Evolutionary conservation across 2,329 filamentous ascomycete species (phyloP), one percentile per base, ranked within the genome.

Genomic region (Fusarium sarcochroum): DNA sequence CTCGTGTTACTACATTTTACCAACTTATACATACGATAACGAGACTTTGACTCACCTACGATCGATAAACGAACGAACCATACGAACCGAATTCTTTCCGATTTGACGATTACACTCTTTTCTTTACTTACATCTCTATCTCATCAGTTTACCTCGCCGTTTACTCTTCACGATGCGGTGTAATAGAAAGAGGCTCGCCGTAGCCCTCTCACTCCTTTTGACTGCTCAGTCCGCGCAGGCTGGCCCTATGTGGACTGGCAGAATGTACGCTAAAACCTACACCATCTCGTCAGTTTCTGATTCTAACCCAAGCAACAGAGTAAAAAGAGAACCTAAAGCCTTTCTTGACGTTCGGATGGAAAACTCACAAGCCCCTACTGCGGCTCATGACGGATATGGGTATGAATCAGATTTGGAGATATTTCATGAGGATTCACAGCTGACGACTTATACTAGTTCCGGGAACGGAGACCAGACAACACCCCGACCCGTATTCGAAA

Each of bases 211-310:
- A 67, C 40, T 77, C 55, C 68, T 79, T 59, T 59, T 76, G 52
- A 57, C 69, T 70, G 66, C 70, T 20, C 73, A 76, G 63, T 75
- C 64, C 56, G 70, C 70, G 23, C 70, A 77, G 76, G 78, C 78
- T 68, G 79, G 78, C 69, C 80, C 76, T 76, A 72, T 71, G 53
- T 74, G 77, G 76, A 75, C 72, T 68, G 69, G 69, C 67, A 75
- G 67, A 68, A 60, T 75, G 78, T 80, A 65, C 52, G 76, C 69
- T 11, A n/a, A 10, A 56, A 38, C 51, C 17, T 6, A 21, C 14
- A 48, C 9, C 9, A 8, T 11, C 21, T 37, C 7, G 13, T 15
- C 5, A 38, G 35, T 13, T 7, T 18, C 8, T 30, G 21, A 17
- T 13, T 50, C 67, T 71, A 46, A 75, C 41, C 23, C 14, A 17